Conservation (phyloP, 2,329 filamentous ascomycete genomes). For the Aspergillus sp. region DNA sequence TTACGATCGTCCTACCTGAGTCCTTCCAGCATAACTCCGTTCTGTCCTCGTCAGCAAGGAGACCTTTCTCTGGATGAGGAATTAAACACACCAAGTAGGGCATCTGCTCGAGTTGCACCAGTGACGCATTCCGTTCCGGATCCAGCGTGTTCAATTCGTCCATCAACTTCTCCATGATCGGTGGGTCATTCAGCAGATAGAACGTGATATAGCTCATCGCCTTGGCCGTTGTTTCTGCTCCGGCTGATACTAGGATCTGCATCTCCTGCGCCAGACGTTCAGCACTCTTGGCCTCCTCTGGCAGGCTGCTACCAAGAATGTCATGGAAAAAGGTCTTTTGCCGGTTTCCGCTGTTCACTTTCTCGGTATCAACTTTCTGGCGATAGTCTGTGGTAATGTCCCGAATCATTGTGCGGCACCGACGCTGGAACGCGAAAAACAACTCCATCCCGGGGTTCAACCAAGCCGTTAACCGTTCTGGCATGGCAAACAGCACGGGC, state of each 20-base stretch:
- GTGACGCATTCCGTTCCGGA: conserved; percentile 5
- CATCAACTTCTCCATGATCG: conserved; percentile 11
- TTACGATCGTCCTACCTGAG: conserved; percentile 13
- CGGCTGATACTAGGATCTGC: conserved; percentile 23
- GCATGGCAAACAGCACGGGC: conserved; percentile 14
- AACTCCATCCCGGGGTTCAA: conserved; percentile 17
- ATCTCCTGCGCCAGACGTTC: conserved; percentile 26
- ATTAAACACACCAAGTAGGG: conserved; percentile 18
- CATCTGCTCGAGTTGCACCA: conserved; percentile 22
- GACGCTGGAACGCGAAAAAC: conserved; percentile 14
- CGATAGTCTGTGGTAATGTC: conserved; percentile 7
- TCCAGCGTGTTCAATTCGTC: conserved; percentile 12
- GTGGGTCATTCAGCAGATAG: conserved; percentile 14
- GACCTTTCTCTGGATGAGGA: not conserved
- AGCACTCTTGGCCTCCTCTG: conserved; percentile 29
- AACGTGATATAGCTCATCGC: conserved; percentile 15
- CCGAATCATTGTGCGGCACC: conserved; percentile 9
- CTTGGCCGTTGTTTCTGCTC: conserved; percentile 27
- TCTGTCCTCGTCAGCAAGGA: conserved; percentile 10
- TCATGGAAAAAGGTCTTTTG: conserved; percentile 26
- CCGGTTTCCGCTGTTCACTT: not conserved
- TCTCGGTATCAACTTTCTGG: not conserved
- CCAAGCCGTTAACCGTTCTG: conserved; percentile 10
- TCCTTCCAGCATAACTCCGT: conserved; percentile 22
- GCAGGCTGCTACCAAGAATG: conserved; percentile 19